phyloP scores from a whole-genome alignment of 2,329 filamentous ascomycete species.

The Curvularia lunata region DNA sequence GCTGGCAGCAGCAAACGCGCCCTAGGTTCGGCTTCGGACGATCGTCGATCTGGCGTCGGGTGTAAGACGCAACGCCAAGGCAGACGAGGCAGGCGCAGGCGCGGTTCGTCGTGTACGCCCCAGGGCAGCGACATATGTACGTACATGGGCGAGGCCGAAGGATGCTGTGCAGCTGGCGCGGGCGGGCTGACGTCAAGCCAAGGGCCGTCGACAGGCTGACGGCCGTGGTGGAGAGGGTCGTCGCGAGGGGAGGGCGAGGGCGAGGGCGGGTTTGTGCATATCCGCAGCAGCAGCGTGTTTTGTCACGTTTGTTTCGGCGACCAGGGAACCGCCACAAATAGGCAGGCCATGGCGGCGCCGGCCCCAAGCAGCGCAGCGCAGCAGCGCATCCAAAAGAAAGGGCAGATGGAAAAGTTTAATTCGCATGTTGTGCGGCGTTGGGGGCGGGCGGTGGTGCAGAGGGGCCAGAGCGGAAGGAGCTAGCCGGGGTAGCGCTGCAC shows the following conservation, averaged over 20 bases:
- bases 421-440: constrained; percentile 7
- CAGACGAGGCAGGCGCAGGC: background rate
- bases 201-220: background rate
- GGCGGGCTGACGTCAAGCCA: constrained; percentile 15
- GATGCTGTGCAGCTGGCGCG: constrained; percentile 9
- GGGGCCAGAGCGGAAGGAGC: constrained; percentile 22
- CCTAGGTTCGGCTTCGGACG: constrained; percentile 12
- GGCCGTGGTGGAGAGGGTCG: background rate
- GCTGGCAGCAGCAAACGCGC: constrained; percentile 1
- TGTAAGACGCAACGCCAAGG: constrained; percentile 9
- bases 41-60: constrained; percentile 15
- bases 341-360: background rate
- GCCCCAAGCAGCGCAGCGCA: too few relatives aligned
- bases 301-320: background rate
- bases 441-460: constrained; percentile 20
- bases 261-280: too few relatives aligned
- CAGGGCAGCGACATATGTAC: background rate
- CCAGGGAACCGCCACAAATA: constrained; percentile 8
- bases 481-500: constrained; percentile 24
- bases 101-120: constrained; percentile 2
- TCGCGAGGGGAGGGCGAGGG: too few relatives aligned
- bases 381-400: constrained; percentile 1
- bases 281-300: background rate
- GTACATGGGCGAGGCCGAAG: background rate
- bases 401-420: constrained; percentile 11